These are phyloP conservation scores for Neurospora sp. DNA, from an alignment of 495 filamentous ascomycete species.

Conservation along the genomic window DNA sequence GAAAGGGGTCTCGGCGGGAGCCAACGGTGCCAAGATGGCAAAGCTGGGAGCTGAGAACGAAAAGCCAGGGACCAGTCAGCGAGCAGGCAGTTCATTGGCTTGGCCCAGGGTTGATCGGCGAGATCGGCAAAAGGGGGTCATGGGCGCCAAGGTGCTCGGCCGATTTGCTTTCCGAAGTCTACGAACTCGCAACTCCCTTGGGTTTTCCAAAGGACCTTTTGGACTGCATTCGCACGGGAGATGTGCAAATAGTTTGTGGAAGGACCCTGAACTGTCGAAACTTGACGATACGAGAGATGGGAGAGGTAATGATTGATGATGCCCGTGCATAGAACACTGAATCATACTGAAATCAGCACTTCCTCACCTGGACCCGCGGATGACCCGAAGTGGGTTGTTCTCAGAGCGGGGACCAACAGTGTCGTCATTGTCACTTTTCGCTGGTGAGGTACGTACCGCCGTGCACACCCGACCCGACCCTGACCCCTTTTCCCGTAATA, in stretches of 20 bases:
- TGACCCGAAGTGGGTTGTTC: not conserved
- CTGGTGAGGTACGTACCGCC: not conserved
- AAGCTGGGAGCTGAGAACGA: not conserved
- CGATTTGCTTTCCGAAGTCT: not conserved
- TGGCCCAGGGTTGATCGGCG: not conserved
- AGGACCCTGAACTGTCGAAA: not conserved
- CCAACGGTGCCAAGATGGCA: not conserved
- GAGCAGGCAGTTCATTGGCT: not conserved
- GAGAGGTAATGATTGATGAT: not conserved
- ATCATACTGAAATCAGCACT: not conserved
- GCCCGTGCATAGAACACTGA: not conserved
- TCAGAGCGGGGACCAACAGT: not conserved
- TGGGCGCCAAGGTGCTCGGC: not conserved
- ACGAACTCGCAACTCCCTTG: not conserved
- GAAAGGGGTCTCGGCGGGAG: not conserved
- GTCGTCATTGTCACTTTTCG: not conserved
- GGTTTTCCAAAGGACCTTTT: not conserved
- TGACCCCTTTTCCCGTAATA: not conserved
- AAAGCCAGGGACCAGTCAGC: not conserved
- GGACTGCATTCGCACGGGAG: not conserved
- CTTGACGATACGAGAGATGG: not conserved
- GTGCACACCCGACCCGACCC: not conserved
- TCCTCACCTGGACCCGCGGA: not conserved
- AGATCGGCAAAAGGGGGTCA: not conserved
- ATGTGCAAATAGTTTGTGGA: not conserved